These are phyloP conservation scores for Daldinia childiae DNA, from an alignment of 495 filamentous ascomycete genomes.

Conservation along the genomic window DNA sequence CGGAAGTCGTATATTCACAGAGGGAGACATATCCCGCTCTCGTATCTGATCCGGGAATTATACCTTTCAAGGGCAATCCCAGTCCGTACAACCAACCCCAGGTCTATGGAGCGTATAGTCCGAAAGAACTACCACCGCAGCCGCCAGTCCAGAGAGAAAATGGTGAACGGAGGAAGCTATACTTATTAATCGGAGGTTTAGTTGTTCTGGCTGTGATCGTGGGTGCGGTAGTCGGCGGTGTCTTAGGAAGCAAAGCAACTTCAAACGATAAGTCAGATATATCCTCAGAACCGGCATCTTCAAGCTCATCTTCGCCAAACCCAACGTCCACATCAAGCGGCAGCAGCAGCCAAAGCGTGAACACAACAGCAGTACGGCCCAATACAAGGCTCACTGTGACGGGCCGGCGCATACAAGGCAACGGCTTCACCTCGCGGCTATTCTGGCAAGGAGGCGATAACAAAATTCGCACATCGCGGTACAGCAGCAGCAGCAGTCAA, in stretches of 20 bases:
- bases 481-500: conserved; percentile 12
- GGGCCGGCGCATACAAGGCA: conserved; percentile 20
- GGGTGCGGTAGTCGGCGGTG: conserved; percentile 24
- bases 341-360: conserved; percentile 1
- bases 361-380: conserved; percentile 28
- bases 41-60: not conserved
- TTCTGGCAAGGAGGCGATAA: conserved; percentile 39
- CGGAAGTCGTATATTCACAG: conserved; percentile 14
- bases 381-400: conserved; percentile 25
- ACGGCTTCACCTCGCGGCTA: conserved; percentile 35
- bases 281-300: not conserved
- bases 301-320: not conserved
- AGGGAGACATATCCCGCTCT: conserved; percentile 1
- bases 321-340: not conserved
- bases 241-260: conserved; percentile 20
- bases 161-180: conserved; percentile 21
- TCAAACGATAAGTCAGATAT: not conserved
- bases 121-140: not conserved
- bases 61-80: not conserved
- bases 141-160: not conserved
- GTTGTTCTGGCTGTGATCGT: conserved; percentile 11
- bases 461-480: conserved; percentile 27
- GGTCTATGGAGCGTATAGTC: not conserved
- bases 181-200: conserved; percentile 15
- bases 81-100: not conserved